Percentiles rank a stretch among this genome's conserved stretches.
Conservation (phyloP, 345 rosid species). For the Lepidium africanum region DNA sequence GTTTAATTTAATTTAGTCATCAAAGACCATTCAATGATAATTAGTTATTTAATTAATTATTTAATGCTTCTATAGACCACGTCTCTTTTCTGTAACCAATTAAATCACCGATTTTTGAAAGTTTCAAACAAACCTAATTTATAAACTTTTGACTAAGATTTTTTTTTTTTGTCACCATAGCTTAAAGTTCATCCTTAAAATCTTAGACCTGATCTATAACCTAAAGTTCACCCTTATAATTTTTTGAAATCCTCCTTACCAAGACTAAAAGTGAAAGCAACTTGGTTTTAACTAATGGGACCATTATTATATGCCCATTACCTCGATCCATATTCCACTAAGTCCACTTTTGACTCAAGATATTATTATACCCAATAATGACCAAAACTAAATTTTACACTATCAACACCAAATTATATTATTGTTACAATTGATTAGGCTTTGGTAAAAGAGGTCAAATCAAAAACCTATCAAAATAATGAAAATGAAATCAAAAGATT, state of each 20-base stretch:
- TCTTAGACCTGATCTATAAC: too few relatives aligned
- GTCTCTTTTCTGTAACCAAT: constrained; percentile 6
- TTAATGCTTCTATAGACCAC: constrained; percentile 2
- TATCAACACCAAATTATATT: background rate
- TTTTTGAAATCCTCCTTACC: too few relatives aligned
- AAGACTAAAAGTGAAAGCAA: too few relatives aligned
- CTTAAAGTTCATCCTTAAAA: too few relatives aligned
- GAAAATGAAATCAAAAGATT: constrained; percentile 13
- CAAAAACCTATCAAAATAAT: background rate
- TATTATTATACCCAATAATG: background rate
- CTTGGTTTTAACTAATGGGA: too few relatives aligned
- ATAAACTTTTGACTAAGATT: constrained; percentile 21
- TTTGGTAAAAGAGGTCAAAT: background rate
- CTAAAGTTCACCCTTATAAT: too few relatives aligned
- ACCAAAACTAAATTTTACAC: background rate
- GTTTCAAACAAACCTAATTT: background rate
- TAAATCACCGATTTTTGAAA: background rate
- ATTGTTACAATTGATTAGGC: background rate
- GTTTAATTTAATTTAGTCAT: constrained; percentile 21
- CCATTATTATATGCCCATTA: constrained; percentile 6
- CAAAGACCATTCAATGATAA: background rate
- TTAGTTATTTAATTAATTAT: background rate
- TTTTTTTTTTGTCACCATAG: too few relatives aligned
- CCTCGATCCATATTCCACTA: background rate
- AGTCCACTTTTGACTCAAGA: background rate